Evolutionary conservation across 768 basidiomycete species (phyloP).

Genomic region (Dentipellis fragilis): DNA sequence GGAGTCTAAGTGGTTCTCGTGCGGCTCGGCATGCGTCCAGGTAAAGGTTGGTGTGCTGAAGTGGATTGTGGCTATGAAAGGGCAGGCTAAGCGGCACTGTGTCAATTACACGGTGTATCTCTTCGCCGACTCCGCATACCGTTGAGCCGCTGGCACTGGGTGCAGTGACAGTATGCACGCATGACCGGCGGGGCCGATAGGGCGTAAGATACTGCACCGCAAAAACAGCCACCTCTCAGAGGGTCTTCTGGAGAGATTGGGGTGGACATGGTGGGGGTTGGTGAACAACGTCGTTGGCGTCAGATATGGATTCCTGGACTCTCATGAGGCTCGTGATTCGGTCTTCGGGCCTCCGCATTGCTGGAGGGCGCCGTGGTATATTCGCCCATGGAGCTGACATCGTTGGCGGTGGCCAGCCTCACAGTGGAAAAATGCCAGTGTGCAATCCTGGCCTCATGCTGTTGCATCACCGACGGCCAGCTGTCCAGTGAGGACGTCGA

Average conservation of each 20-base stretch:
- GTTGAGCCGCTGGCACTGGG: conserved; percentile 52
- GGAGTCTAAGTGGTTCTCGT: conserved; percentile 29
- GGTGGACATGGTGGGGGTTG: background rate
- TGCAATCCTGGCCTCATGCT: no score
- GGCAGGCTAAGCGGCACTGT: conserved; percentile 30
- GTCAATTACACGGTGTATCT: background rate
- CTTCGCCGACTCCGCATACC: conserved; percentile 24
- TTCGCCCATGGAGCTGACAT: no score
- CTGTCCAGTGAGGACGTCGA: no score
- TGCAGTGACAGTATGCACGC: conserved; percentile 63
- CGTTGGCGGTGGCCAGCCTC: no score
- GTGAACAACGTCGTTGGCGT: background rate
- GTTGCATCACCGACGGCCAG: no score
- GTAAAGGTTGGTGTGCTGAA: conserved; percentile 38
- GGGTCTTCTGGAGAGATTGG: conserved; percentile 1
- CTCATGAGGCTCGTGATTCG: background rate
- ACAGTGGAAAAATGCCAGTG: no score
- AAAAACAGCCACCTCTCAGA: conserved; percentile 45
- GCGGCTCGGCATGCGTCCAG: conserved; percentile 39
- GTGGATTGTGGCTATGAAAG: conserved; percentile 56
- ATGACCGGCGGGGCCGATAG: conserved; percentile 38
- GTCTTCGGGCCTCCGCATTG: no score
- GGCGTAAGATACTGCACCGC: conserved; percentile 38
- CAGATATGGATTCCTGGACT: background rate
- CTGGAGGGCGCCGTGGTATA: no score